Conservation (phyloP, 2,329 filamentous ascomycete genomes). For the Sordariomycetes sp. region DNA sequence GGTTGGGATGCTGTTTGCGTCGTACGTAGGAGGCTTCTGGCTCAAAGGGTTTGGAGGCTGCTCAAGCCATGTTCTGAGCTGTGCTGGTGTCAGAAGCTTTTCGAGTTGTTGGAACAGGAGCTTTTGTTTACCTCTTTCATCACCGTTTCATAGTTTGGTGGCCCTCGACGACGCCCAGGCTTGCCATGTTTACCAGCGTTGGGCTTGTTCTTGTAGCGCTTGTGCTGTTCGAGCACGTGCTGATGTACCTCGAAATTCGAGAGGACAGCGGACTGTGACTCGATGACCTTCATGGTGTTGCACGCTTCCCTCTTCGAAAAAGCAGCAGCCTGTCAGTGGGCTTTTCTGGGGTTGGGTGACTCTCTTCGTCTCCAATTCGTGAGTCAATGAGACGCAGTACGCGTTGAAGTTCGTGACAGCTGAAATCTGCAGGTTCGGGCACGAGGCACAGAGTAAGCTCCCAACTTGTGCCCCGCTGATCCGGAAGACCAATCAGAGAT, state of each 20-base stretch:
- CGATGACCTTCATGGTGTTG: conserved; percentile 58
- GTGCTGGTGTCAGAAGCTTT: background rate
- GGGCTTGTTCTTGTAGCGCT: conserved; percentile 40
- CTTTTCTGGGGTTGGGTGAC: background rate
- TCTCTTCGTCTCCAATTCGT: no score
- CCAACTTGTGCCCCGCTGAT: no score
- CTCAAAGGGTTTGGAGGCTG: conserved; percentile 42
- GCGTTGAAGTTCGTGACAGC: no score
- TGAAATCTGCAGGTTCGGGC: no score
- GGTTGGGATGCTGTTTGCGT: conserved; percentile 36
- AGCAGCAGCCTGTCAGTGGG: no score
- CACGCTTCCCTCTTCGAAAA: no score
- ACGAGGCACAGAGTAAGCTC: no score
- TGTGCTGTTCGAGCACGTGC: conserved; percentile 49
- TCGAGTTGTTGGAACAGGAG: background rate
- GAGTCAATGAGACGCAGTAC: no score
- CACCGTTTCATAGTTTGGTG: conserved; percentile 50
- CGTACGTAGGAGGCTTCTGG: conserved; percentile 44
- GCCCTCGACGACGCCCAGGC: conserved; percentile 41
- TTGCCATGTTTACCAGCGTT: no score
- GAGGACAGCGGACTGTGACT: conserved; percentile 59
- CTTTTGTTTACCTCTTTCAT: conserved; percentile 48
- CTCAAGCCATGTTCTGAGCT: conserved; percentile 3
- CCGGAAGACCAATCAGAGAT: no score
- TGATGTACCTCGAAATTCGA: conserved; percentile 66